These are phyloP conservation scores for Psilocybe sp. DNA, from an alignment of 768 basidiomycete species.

Conservation along the genomic window DNA sequence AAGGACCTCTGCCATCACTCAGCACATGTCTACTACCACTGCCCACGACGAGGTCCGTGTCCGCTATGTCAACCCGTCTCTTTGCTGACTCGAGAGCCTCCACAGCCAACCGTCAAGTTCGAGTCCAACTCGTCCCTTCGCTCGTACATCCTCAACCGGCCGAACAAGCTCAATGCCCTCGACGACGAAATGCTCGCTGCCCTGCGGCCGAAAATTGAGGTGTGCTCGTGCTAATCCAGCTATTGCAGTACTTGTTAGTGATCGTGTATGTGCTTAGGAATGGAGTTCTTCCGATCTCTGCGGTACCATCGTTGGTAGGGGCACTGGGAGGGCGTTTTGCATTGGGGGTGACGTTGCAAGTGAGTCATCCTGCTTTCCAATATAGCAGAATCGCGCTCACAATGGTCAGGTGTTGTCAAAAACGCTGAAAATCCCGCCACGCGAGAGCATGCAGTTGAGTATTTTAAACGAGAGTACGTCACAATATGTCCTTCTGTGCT, in stretches of 20 bases:
- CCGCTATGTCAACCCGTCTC: conserved; percentile 2
- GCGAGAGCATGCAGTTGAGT: conserved; percentile 67
- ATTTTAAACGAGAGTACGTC: conserved; percentile 85
- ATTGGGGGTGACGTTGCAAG: conserved; percentile 93
- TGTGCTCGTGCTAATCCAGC: conserved; percentile 22
- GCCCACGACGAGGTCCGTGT: conserved; percentile 33
- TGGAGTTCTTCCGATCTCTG: conserved; percentile 74
- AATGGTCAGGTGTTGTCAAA: conserved; percentile 49
- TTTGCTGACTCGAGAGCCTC: conserved; percentile 7
- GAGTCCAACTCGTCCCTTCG: conserved; percentile 63
- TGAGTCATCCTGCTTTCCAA: conserved; percentile 37
- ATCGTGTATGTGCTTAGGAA: conserved; percentile 42
- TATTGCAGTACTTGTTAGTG: conserved; percentile 6
- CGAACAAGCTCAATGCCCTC: conserved; percentile 78
- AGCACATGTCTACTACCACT: conserved; percentile 35
- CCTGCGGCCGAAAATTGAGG: conserved; percentile 75
- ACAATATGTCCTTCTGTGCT: conserved; percentile 13
- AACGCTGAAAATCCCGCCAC: conserved; percentile 49
- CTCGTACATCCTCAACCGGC: conserved; percentile 77
- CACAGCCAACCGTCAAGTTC: conserved; percentile 58
- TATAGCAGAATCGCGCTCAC: neutral
- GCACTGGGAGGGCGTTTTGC: conserved; percentile 79
- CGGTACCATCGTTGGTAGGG: conserved; percentile 69
- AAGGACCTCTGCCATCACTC: conserved; percentile 42
- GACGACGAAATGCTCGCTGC: conserved; percentile 73